phyloP scores from a whole-genome alignment of 306 rosid genomes.

The Gastrolobium villosum region DNA sequence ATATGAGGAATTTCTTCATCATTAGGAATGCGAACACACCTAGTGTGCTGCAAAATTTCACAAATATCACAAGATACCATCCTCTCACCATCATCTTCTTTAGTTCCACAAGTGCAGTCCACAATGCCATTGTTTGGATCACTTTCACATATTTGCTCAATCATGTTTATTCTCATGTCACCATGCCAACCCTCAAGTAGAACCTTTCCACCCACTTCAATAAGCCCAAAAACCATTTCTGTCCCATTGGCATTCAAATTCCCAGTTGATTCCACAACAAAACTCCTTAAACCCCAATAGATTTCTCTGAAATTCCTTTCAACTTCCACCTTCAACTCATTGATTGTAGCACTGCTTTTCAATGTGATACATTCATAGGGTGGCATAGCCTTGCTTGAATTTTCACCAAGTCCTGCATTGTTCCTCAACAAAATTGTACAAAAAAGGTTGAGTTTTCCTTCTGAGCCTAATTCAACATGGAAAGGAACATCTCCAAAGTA shows the following conservation, averaged over 20 bases:
- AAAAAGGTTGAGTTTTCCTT: constrained; percentile 60
- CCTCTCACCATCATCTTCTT: constrained; percentile 90
- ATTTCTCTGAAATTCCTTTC: constrained; percentile 78
- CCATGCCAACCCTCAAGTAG: constrained; percentile 59
- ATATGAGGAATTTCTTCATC: constrained; percentile 74
- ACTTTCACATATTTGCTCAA: constrained; percentile 53
- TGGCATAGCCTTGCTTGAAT: constrained; percentile 44
- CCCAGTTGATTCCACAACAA: constrained; percentile 65
- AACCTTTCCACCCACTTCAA: constrained; percentile 73
- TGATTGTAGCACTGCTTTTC: constrained; percentile 63
- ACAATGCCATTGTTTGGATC: constrained; percentile 54
- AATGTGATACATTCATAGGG: constrained; percentile 74
- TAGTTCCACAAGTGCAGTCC: constrained; percentile 81
- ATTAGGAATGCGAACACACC: constrained; percentile 77
- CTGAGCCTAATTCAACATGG: constrained; percentile 50
- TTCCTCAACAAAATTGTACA: constrained; percentile 63
- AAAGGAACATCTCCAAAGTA: constrained; percentile 54
- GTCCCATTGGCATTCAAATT: constrained; percentile 58
- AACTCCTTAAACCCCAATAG: constrained; percentile 73
- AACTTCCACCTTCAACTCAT: constrained; percentile 75
- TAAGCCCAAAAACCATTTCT: constrained; percentile 61
- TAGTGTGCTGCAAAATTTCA: constrained; percentile 85
- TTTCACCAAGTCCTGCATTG: constrained; percentile 4
- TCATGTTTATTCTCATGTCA: constrained; percentile 26
- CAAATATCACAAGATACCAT: constrained; percentile 88